phyloP scores from a whole-genome alignment of 441 rosid genomes.

The Populus tomentosa region DNA sequence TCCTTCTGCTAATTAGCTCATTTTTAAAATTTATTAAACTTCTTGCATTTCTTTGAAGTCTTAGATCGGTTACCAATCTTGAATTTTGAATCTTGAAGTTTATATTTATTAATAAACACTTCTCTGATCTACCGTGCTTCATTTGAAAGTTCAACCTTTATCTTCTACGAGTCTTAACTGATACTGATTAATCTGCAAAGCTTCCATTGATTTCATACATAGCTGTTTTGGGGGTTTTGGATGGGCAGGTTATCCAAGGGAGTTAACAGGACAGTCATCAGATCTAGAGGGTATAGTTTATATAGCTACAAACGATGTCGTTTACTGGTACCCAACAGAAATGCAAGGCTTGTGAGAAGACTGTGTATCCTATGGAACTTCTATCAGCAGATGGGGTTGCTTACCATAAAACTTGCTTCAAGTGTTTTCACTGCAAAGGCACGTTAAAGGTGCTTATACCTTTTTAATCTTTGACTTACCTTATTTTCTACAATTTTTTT shows the following conservation, averaged over 20 bases:
- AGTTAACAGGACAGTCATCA: conserved; percentile 17
- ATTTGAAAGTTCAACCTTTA: not conserved
- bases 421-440: conserved; percentile 91
- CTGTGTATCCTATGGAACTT: conserved; percentile 89
- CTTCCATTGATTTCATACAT: not conserved
- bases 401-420: conserved; percentile 93
- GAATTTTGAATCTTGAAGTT: not conserved
- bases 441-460: conserved; percentile 54
- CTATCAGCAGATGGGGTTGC: conserved; percentile 85
- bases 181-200: not conserved
- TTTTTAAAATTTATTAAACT: not conserved
- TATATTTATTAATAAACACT: not conserved
- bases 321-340: conserved; percentile 92
- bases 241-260: conserved; percentile 4
- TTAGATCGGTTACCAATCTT: conserved; percentile 6
- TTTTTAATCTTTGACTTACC: not conserved
- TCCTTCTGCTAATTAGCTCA: not conserved
- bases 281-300: conserved; percentile 25
- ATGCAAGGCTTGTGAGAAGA: conserved; percentile 94
- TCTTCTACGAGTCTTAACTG: not conserved
- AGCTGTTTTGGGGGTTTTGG: conserved; percentile 9
- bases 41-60: not conserved
- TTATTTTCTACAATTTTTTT: not conserved
- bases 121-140: not conserved
- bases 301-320: conserved; percentile 38